phyloP scores from a whole-genome alignment of 2,329 filamentous ascomycete species.

The Aspergillus ustus region DNA sequence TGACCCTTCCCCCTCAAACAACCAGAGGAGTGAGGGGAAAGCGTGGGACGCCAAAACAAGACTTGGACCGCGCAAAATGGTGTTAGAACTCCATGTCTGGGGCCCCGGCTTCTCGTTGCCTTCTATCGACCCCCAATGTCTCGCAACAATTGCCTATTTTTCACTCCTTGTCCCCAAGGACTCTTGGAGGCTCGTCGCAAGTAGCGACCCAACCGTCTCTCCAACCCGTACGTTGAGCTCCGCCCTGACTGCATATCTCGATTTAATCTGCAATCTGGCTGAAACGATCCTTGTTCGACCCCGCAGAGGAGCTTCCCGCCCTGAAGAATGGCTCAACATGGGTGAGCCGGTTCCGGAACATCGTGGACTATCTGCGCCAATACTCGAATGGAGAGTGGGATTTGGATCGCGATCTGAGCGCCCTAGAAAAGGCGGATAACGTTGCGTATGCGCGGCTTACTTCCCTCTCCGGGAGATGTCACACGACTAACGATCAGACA shows the following conservation, averaged over 20 bases:
- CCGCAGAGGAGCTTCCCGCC: conserved; percentile 60
- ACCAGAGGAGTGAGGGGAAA: conserved; percentile 1
- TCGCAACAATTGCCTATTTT: conserved; percentile 80
- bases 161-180: conserved; percentile 62
- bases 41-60: conserved; percentile 2
- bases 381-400: conserved; percentile 55
- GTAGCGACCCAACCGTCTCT: conserved; percentile 72
- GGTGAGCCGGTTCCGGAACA: conserved; percentile 59
- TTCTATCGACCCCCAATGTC: conserved; percentile 89
- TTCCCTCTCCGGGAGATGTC: conserved; percentile 1
- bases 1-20: background rate
- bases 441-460: conserved; percentile 48
- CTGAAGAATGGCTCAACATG: conserved; percentile 59
- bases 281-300: conserved; percentile 13
- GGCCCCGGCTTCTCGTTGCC: conserved; percentile 85
- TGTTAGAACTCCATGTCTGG: conserved; percentile 83
- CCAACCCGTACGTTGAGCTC: conserved; percentile 65
- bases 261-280: conserved; percentile 18
- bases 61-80: conserved; percentile 44
- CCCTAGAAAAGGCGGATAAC: conserved; percentile 52
- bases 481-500: conserved; percentile 17
- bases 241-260: conserved; percentile 17
- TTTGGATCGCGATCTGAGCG: conserved; percentile 50
- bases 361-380: conserved; percentile 56
- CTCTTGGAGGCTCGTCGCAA: conserved; percentile 73